A percentile compares a stretch with the other conserved stretches of the same genome.
These are phyloP conservation scores for Pythium myriotylum DNA, from an alignment of 352 stramenopile genomes.

Conservation along the genomic window DNA sequence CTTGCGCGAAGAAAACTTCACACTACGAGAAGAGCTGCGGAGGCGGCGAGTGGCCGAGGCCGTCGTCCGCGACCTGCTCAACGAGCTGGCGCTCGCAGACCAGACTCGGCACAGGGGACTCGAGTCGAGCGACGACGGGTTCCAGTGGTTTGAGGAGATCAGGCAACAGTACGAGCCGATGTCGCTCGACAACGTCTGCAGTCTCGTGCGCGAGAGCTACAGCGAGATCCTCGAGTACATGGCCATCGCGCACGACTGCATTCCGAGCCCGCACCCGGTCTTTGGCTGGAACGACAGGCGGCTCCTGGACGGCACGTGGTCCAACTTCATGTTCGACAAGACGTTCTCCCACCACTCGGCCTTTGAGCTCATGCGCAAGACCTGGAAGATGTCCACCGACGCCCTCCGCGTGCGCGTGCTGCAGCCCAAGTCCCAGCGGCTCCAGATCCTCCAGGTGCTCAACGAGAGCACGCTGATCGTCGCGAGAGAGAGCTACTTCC, in stretches of 20 bases:
- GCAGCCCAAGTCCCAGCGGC: conserved; percentile 33
- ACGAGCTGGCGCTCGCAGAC: conserved; percentile 2
- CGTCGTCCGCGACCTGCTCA: conserved; percentile 1
- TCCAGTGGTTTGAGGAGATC: conserved; percentile 3
- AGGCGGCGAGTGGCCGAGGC: conserved; percentile 4
- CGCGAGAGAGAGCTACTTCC: conserved; percentile 21
- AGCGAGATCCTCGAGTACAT: conserved; percentile 18
- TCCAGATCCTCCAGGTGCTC: conserved; percentile 35
- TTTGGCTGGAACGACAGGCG: conserved; percentile 44
- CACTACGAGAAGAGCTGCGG: conserved; percentile 17
- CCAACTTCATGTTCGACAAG: conserved; percentile 47
- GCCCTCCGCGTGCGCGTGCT: conserved; percentile 29
- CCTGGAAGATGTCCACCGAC: conserved; percentile 37
- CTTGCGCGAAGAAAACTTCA: conserved; percentile 20
- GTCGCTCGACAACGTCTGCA: background rate
- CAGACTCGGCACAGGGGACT: conserved; percentile 2
- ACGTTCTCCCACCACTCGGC: conserved; percentile 30
- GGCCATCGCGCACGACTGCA: conserved; percentile 5
- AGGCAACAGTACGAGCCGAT: conserved; percentile 2
- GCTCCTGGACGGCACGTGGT: conserved; percentile 35
- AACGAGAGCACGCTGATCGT: conserved; percentile 19
- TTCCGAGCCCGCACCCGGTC: conserved; percentile 23
- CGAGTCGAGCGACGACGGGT: no score
- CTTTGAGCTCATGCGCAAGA: conserved; percentile 27
- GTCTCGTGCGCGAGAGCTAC: conserved; percentile 13